Evolutionary conservation across 2,329 filamentous ascomycete genomes (phyloP), one percentile per base, ranked within the genome.

Genomic region (Zasmidium citrigriseum): DNA sequence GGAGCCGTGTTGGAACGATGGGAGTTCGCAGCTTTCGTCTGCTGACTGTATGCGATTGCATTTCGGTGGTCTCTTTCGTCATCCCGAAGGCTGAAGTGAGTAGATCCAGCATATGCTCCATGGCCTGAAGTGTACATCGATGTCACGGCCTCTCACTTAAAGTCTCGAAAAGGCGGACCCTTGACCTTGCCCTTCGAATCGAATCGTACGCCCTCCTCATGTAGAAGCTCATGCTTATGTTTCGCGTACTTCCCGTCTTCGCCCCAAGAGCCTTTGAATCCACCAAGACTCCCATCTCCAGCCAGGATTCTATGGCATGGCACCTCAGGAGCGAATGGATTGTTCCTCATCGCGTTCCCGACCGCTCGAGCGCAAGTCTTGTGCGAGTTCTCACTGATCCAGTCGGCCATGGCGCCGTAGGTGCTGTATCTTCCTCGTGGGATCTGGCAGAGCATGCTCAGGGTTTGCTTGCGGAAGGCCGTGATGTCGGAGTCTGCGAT

Each of bases 191-290:
- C 76, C 45, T 65, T 70, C n/a, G 68, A 70, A 67, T 79, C 77
- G 66, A 80, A 80, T 51, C 62, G 66, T 4, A 80, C 74, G 3
- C 78, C 78, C 61, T 81, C 78, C 25, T 71, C 74, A 45, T 67
- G 67, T 57, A 79, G 64, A 56, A 80, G 60, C 57, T 71, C 71
- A 46, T 71, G 73, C 66, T 80, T 81, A 58, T 76, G 71, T 18
- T 65, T 66, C 12, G 75, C 75, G 67, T 75, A 73, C 61, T 74
- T 73, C 4, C 76, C 77, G n/a, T 76, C 70, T 56, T 77, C 76
- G 23, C 76, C 75, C 79, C 80, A 80, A 29, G 74, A 72, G 14
- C 82, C 82, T 38, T 78, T 76, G 65, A 83, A 84, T 11, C 82
- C 82, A 16, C 82, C 80, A 20, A 84, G 70, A 5, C 70, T 65